Conservation (phyloP, 1,139 yeast genomes). For the Pichia terricola region DNA sequence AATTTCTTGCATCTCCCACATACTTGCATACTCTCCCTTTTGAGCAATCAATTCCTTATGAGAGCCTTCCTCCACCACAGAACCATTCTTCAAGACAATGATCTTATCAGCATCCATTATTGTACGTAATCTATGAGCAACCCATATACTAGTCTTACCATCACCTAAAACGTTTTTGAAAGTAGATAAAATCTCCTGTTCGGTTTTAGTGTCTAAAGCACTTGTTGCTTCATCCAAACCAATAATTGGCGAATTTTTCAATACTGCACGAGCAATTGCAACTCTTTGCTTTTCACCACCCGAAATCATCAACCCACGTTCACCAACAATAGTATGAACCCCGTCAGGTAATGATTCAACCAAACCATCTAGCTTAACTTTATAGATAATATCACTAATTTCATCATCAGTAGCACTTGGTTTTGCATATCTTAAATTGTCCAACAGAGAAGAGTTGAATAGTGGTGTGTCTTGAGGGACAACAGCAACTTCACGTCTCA, state of each 20-base stretch:
- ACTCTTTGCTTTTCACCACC: slow-evolving; percentile 97
- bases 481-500: slow-evolving; percentile 72
- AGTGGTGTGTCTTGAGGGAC: slow-evolving; percentile 98
- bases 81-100: slow-evolving; percentile 72
- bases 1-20: slow-evolving; percentile 91
- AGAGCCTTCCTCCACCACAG: slow-evolving; percentile 79
- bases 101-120: slow-evolving; percentile 93
- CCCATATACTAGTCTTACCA: slow-evolving; percentile 63
- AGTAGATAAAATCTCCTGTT: slow-evolving; percentile 69
- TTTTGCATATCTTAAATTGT: slow-evolving; percentile 82
- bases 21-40: slow-evolving; percentile 57
- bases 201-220: slow-evolving; percentile 94
- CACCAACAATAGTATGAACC: slow-evolving; percentile 84
- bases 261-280: slow-evolving; percentile 80
- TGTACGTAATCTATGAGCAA: slow-evolving; percentile 90
- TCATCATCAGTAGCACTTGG: slow-evolving; percentile 67
- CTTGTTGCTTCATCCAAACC: slow-evolving; percentile 97
- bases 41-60: slow-evolving; percentile 52
- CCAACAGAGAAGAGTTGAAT: slow-evolving; percentile 82
- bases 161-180: slow-evolving; percentile 33
- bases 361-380: slow-evolving; percentile 60
- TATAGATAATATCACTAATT: slow-evolving; percentile 50
- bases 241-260: slow-evolving; percentile 81
- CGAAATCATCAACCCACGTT: slow-evolving; percentile 95
- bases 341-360: slow-evolving; percentile 77